Percentiles rank a stretch among this genome's conserved stretches.
phyloP scores from a whole-genome alignment of 1,139 yeast species.

The Kluyveromyces sp. region DNA sequence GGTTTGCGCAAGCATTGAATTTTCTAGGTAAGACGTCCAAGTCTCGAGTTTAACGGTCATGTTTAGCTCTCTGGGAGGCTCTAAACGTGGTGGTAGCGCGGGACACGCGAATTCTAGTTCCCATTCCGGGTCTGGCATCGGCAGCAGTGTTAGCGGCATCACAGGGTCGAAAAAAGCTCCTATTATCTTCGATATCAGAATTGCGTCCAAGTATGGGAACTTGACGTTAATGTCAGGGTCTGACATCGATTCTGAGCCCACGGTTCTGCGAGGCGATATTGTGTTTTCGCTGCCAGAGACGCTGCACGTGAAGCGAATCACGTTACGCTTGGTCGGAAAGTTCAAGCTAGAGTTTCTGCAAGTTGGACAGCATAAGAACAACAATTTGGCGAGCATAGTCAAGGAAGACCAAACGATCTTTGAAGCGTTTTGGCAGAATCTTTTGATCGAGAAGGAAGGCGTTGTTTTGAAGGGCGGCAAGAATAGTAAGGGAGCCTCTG shows the following conservation, averaged over 20 bases:
- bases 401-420: slow-evolving; percentile 46
- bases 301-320: slow-evolving; percentile 42
- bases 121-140: not conserved
- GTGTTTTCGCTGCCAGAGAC: slow-evolving; percentile 50
- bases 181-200: slow-evolving; percentile 31
- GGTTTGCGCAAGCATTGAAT: too few relatives aligned
- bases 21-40: too few relatives aligned
- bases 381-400: slow-evolving; percentile 39
- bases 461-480: slow-evolving; percentile 40
- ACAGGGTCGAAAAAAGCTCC: slow-evolving; percentile 16
- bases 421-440: slow-evolving; percentile 54
- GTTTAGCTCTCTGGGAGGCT: not conserved
- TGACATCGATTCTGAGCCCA: slow-evolving; percentile 49
- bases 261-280: slow-evolving; percentile 49
- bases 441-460: slow-evolving; percentile 45
- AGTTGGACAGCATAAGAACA: slow-evolving; percentile 34
- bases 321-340: slow-evolving; percentile 45
- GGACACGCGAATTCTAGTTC: not conserved
- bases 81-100: not conserved
- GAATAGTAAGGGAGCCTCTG: not conserved
- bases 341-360: slow-evolving; percentile 49
- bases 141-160: not conserved
- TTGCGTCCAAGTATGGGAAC: slow-evolving; percentile 50
- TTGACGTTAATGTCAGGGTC: slow-evolving; percentile 49
- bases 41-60: too few relatives aligned